Percentiles rank a stretch among this genome's conserved stretches.
phyloP scores from a whole-genome alignment of 2,329 filamentous ascomycete genomes.

The Mycosphaerelloides madeirae region DNA sequence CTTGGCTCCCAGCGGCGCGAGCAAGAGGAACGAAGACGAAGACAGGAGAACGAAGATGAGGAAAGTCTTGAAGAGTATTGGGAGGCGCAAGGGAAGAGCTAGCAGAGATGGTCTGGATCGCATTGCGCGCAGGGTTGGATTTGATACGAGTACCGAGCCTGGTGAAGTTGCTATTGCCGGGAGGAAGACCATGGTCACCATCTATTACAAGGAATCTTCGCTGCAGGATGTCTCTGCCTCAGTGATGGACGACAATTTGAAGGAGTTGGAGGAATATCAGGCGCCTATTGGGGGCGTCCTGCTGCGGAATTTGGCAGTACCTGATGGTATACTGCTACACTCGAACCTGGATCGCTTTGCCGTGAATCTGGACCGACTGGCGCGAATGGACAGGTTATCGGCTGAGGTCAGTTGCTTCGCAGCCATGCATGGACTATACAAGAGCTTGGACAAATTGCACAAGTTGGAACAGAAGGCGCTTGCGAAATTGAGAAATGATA shows the following conservation, averaged over 20 bases:
- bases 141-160: conserved; percentile 42
- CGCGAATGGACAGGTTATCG: conserved; percentile 67
- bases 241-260: conserved; percentile 31
- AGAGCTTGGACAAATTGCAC: conserved; percentile 64
- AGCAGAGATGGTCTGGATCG: conserved; percentile 72
- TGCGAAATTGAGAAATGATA: conserved; percentile 43
- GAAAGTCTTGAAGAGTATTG: conserved; percentile 61
- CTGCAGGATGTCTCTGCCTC: conserved; percentile 54
- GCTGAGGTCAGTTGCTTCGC: conserved; percentile 70
- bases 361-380: conserved; percentile 64
- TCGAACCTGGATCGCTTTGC: conserved; percentile 68
- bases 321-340: conserved; percentile 58
- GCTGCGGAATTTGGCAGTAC: conserved; percentile 58
- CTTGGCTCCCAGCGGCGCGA: conserved; percentile 35
- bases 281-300: conserved; percentile 62
- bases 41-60: conserved; percentile 52
- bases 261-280: conserved; percentile 56
- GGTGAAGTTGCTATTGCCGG: conserved; percentile 35
- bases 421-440: conserved; percentile 68
- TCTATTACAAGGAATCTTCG: conserved; percentile 27
- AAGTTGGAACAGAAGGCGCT: conserved; percentile 61
- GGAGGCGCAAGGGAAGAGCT: conserved; percentile 63
- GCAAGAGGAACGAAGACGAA: conserved; percentile 48
- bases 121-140: conserved; percentile 61
- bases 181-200: conserved; percentile 30